Evolutionary conservation across 2,329 filamentous ascomycete genomes (phyloP).

Genomic region (Hymenoscyphus fraxineus): DNA sequence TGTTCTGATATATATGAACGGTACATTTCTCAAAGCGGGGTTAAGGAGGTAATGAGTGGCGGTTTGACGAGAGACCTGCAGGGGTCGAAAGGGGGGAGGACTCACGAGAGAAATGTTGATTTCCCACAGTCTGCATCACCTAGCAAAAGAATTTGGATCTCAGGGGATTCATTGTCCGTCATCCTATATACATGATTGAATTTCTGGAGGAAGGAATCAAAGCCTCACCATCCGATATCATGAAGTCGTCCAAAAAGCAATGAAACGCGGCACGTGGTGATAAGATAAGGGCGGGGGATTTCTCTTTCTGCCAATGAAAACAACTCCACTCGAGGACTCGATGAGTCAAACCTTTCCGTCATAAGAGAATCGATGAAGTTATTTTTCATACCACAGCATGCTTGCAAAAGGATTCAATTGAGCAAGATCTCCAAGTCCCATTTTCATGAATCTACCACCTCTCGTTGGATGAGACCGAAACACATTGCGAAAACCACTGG

Average conservation of each 20-base stretch:
- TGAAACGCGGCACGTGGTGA: constrained; percentile 27
- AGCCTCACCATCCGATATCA: neutral
- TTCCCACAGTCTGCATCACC: constrained; percentile 59
- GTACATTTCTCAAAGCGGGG: neutral
- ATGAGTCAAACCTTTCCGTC: neutral
- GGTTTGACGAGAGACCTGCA: neutral
- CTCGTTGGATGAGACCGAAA: constrained; percentile 19
- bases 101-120: constrained; percentile 59
- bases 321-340: neutral
- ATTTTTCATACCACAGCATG: neutral
- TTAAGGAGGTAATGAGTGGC: neutral
- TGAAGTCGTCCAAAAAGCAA: constrained; percentile 4
- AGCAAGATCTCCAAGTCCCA: constrained; percentile 9
- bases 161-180: constrained; percentile 32
- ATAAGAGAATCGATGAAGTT: constrained; percentile 5
- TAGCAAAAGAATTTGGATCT: constrained; percentile 53
- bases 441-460: constrained; percentile 20
- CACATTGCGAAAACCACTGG: constrained; percentile 7
- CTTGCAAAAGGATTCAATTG: constrained; percentile 12
- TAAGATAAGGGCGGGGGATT: neutral
- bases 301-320: neutral
- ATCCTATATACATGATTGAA: constrained; percentile 13
- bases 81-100: constrained; percentile 20
- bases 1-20: neutral
- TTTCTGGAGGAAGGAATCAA: neutral